These are phyloP conservation scores for Ophiocordyceps camponoti-rufipedis DNA, from an alignment of 2,329 filamentous ascomycete species.

Conservation along the genomic window DNA sequence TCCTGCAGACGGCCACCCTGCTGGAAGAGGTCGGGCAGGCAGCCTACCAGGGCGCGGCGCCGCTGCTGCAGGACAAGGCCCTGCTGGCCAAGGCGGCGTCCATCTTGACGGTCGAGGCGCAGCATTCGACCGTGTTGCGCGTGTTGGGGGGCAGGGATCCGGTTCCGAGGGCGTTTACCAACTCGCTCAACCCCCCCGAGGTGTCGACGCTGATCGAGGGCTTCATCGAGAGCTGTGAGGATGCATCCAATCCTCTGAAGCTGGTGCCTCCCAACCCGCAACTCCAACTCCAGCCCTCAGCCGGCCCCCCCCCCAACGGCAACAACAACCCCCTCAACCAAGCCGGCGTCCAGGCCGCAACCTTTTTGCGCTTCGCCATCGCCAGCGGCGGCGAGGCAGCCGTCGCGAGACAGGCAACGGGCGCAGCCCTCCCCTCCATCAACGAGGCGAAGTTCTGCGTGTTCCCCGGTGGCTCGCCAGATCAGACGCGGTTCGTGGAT, in stretches of 20 bases:
- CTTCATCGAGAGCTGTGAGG: conserved; percentile 48
- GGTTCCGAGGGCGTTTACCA: conserved; percentile 52
- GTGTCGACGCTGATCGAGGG: conserved; percentile 57
- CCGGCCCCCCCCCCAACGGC: too few relatives aligned
- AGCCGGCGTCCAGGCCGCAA: too few relatives aligned
- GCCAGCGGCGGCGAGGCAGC: neutral
- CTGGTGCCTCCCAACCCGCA: conserved; percentile 43
- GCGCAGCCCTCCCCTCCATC: neutral
- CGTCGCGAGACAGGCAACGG: neutral
- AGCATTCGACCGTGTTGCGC: conserved; percentile 58
- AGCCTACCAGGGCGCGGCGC: conserved; percentile 55
- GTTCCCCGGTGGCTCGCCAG: neutral
- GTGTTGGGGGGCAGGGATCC: conserved; percentile 36
- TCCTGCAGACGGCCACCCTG: conserved; percentile 51
- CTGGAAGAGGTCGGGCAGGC: conserved; percentile 58
- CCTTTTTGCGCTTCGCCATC: neutral
- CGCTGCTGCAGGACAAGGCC: conserved; percentile 37
- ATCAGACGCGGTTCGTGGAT: neutral
- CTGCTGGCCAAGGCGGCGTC: conserved; percentile 49
- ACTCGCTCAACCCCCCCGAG: conserved; percentile 45
- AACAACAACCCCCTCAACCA: too few relatives aligned
- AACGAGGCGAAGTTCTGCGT: neutral
- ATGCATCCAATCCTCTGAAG: conserved; percentile 7
- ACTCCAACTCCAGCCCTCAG: conserved; percentile 31
- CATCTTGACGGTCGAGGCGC: conserved; percentile 55